Base-by-base conservation (phyloP, 176 grass and related monocot genomes). In the Musa acuminata region DNA sequence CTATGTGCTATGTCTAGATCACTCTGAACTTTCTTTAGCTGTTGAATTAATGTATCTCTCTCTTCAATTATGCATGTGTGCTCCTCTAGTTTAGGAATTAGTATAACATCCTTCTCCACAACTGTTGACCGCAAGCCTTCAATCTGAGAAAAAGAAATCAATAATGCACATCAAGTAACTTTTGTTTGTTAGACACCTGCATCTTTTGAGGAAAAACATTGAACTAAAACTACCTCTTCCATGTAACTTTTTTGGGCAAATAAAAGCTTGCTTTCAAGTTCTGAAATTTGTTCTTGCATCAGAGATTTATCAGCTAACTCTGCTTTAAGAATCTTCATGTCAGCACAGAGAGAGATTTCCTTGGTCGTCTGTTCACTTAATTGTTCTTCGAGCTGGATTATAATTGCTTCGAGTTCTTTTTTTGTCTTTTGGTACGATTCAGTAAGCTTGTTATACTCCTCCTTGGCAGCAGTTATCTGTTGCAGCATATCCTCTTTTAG, bases 201-300 rank as follows among this genome's bases (percentile, higher is more conserved):
- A 48, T 50, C 14, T 69, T 48, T 67, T 51, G 64, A 76, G 13
- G 1, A 54, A 82, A 68, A 71, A 52, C 19, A 35, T 22, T 77
- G 51, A 17, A 68, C 52, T 13, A 76, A 59, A 79, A 21, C 9
- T 83, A 97, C 94, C 94, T 93, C 83, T 77, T 97, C 87, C 85
- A 89, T 93, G 77, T 84, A 93, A 53, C 83, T 97, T 75, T 69
- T 83, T 67, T 93, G 85, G 57, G 94, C 88, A 66, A 97, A 55
- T 76, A 88, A 86, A 43, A 88, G 73, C 67, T 93, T 88, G 48
- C 76, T 79, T 78, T 97, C 81, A 27, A 97, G 86, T 82, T 97
- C 88, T 75, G 90, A 93, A 75, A 93, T 83, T 21, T 97, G 85
- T 13, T 80, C 75, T 77, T 97, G 72, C 73, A 86, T 88, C 85